Conservation (phyloP, 768 basidiomycete genomes). For the Cystofilobasidium bisporidii region DNA sequence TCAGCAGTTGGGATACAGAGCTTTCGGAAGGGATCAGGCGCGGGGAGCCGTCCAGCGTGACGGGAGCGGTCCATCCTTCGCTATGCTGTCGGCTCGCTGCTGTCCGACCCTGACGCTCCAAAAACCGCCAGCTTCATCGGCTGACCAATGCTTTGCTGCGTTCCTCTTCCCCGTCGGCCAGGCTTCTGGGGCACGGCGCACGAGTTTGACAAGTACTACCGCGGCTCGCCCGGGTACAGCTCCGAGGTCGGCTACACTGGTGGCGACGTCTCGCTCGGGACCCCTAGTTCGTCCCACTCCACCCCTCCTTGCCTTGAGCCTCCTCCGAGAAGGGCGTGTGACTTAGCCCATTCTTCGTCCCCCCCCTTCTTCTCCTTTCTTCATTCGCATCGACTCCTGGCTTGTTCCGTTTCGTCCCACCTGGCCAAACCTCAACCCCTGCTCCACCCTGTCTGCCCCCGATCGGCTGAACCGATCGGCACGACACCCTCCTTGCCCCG, state of each 20-base stretch:
- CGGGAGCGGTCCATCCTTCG: no score
- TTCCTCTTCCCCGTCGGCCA: not conserved
- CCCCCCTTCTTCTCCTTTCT: not conserved
- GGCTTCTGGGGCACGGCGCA: slow-evolving; percentile 8
- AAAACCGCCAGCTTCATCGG: not conserved
- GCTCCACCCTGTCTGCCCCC: not conserved
- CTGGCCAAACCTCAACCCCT: not conserved
- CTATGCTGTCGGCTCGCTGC: no score
- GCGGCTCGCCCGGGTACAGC: slow-evolving; percentile 2
- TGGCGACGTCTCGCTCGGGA: not conserved
- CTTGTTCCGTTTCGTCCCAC: not conserved
- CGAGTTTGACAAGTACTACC: slow-evolving; percentile 17
- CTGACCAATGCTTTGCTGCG: slow-evolving; percentile 10
- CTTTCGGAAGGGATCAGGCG: no score
- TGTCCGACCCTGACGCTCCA: no score
- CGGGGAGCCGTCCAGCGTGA: no score
- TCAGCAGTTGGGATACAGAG: not conserved
- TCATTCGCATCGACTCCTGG: not conserved
- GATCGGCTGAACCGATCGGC: not conserved
- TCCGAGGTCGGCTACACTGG: slow-evolving; percentile 21
- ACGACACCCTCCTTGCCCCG: not conserved
- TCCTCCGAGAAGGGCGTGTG: not conserved
- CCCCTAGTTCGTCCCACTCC: slow-evolving; percentile 10
- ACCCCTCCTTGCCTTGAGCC: not conserved
- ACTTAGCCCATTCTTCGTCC: slow-evolving; percentile 12